Percentiles rank a stretch among this genome's conserved stretches.
Evolutionary conservation across 352 stramenopile species (phyloP).

Genomic region (Pythium phragmitis): DNA sequence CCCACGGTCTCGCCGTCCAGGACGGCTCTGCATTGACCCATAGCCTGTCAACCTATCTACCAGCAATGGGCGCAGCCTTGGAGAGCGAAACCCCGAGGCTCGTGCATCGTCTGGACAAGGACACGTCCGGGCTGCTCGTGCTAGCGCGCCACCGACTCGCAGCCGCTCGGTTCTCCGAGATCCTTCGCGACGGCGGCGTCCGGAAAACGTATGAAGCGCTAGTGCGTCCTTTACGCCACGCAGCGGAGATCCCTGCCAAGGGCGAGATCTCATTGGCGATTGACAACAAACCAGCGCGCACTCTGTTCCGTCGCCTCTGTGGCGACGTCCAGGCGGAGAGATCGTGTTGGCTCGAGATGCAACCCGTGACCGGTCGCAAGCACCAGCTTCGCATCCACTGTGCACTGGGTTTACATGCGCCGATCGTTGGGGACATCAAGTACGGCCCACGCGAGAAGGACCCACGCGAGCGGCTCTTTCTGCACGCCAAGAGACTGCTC

Average conservation of each 20-base stretch:
- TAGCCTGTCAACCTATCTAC: slow-evolving; percentile 48
- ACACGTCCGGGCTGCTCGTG: slow-evolving; percentile 67
- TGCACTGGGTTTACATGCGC: slow-evolving; percentile 33
- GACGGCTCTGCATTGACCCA: slow-evolving; percentile 42
- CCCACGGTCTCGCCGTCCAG: slow-evolving; percentile 64
- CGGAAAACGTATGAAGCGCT: slow-evolving; percentile 68
- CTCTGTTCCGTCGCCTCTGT: slow-evolving; percentile 29
- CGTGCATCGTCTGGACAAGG: slow-evolving; percentile 73
- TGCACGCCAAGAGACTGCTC: slow-evolving; percentile 49
- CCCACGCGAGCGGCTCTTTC: slow-evolving; percentile 33
- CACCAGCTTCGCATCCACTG: slow-evolving; percentile 71
- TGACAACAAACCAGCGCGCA: slow-evolving; percentile 46
- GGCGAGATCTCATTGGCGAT: slow-evolving; percentile 38
- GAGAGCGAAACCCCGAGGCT: slow-evolving; percentile 33
- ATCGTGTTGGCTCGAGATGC: slow-evolving; percentile 49
- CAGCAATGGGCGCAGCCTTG: slow-evolving; percentile 34
- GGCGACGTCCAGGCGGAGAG: not conserved
- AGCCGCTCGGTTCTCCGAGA: slow-evolving; percentile 53
- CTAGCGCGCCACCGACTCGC: slow-evolving; percentile 64
- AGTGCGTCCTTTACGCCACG: slow-evolving; percentile 18
- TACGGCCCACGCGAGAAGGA: slow-evolving; percentile 30
- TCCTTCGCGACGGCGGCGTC: slow-evolving; percentile 39
- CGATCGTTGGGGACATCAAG: slow-evolving; percentile 57
- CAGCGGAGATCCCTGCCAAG: slow-evolving; percentile 23
- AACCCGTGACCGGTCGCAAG: slow-evolving; percentile 58